Evolutionary conservation across 208 protist species (phyloP).

Genomic region (Trypanosoma lewisi): DNA sequence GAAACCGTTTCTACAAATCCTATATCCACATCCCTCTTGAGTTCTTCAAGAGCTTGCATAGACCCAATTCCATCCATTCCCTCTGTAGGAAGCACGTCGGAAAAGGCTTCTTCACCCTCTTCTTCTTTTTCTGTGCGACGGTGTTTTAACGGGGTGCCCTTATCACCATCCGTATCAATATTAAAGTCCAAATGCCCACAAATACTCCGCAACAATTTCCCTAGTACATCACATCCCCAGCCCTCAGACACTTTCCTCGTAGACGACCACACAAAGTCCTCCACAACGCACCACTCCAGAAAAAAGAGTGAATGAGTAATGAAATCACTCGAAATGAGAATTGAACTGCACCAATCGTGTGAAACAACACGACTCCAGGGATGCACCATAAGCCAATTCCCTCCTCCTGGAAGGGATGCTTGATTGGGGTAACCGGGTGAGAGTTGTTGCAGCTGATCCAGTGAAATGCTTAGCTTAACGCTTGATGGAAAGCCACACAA

Average conservation of each 20-base stretch:
- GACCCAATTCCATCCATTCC: not conserved
- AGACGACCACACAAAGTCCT: constrained; percentile 26
- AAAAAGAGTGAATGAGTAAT: constrained; percentile 34
- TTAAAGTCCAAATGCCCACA: not conserved
- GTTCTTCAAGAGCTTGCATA: constrained; percentile 1
- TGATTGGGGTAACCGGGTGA: not conserved
- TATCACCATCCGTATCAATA: not conserved
- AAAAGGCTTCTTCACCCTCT: constrained; percentile 11
- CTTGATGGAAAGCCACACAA: constrained; percentile 23
- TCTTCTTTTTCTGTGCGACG: not conserved
- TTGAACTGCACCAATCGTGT: constrained; percentile 9
- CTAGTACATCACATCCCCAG: constrained; percentile 20
- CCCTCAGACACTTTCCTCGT: not conserved
- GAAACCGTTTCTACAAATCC: constrained; percentile 2
- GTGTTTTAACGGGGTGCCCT: not conserved
- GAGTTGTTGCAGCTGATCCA: constrained; percentile 3
- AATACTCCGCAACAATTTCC: constrained; percentile 13
- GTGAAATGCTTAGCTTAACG: constrained; percentile 8
- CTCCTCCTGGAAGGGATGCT: not conserved
- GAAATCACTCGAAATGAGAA: constrained; percentile 29
- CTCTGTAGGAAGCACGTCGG: not conserved
- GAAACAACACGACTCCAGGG: not conserved
- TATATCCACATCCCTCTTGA: constrained; percentile 9
- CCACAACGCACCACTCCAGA: constrained; percentile 29
- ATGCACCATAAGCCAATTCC: not conserved